Conservation (phyloP, 2,329 filamentous ascomycete species). For the Lecanicillium sp. region DNA sequence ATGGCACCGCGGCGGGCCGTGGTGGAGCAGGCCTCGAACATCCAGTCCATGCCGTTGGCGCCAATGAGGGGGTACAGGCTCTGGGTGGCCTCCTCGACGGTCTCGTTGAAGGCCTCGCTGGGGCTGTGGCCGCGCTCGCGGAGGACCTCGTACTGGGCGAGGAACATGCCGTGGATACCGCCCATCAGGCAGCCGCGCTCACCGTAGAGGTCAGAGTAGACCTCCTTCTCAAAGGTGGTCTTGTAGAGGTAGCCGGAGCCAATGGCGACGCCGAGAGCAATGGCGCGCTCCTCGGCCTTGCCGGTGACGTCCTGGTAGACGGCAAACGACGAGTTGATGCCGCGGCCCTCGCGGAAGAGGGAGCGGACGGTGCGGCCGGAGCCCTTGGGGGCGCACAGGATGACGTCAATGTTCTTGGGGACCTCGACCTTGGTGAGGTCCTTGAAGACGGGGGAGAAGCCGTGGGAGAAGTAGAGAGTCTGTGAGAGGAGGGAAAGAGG, state of each 20-base stretch:
- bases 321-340: constrained; percentile 98
- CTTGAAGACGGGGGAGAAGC: constrained; percentile 99
- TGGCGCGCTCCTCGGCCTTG: constrained; percentile 95
- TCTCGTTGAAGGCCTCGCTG: constrained; percentile 99
- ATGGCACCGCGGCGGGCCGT: constrained; percentile 97
- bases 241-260: constrained; percentile 99
- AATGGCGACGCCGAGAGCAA: constrained; percentile 93
- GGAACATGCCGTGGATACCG: constrained; percentile 99
- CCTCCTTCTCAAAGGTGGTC: constrained; percentile 99
- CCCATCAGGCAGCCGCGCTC: constrained; percentile 99
- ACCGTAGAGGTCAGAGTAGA: constrained; percentile 98
- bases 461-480: constrained; percentile 99
- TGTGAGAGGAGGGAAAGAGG: constrained; percentile 24
- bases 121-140: constrained; percentile 96
- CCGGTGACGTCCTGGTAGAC: constrained; percentile 98
- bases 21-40: constrained; percentile 99
- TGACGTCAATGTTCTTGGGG: constrained; percentile 92
- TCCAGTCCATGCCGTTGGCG: constrained; percentile 99
- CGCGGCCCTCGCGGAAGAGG: constrained; percentile 97
- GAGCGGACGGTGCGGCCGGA: constrained; percentile 97
- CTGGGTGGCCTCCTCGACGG: constrained; percentile 98
- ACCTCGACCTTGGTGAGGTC: constrained; percentile 98
- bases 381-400: constrained; percentile 98
- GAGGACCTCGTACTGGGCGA: constrained; percentile 99
- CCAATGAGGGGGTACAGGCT: constrained; percentile 96